A percentile compares a stretch with the other conserved stretches of the same genome.
Conservation (phyloP, 371 early-diverging fungal genomes). For the Paraphysoderma sedebokerense region DNA sequence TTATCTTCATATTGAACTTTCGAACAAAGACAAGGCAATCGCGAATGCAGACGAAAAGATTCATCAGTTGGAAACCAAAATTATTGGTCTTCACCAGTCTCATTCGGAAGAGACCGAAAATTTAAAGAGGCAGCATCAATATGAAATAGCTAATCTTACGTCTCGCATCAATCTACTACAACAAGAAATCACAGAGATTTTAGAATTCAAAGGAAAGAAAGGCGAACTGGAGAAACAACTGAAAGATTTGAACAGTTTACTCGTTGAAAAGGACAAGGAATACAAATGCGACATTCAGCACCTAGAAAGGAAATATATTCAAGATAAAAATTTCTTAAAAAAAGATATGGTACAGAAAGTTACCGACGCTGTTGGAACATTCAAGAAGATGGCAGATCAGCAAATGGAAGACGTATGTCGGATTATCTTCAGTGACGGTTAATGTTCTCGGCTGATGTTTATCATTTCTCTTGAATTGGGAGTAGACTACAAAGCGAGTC, state of each 20-base stretch:
- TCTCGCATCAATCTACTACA: no score
- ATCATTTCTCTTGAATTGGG: no score
- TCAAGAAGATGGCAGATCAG: neutral
- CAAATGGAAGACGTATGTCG: constrained; percentile 4
- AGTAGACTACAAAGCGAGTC: constrained; percentile 1
- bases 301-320: constrained; percentile 1
- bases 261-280: neutral
- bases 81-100: neutral
- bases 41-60: neutral
- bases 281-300: neutral
- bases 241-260: neutral
- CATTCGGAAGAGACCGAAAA: neutral
- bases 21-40: neutral
- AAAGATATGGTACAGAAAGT: neutral
- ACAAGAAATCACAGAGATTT: neutral
- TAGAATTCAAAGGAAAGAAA: constrained; percentile 1
- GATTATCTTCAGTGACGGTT: no score
- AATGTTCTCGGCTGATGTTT: no score
- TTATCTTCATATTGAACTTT: constrained; percentile 1
- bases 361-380: neutral
- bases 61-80: neutral
- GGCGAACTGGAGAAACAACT: constrained; percentile 1
- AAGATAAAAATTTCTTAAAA: constrained; percentile 1
- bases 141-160: neutral
- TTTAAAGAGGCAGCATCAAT: neutral